phyloP scores from a whole-genome alignment of 2,329 filamentous ascomycete genomes.

The Colletotrichum simmondsii region DNA sequence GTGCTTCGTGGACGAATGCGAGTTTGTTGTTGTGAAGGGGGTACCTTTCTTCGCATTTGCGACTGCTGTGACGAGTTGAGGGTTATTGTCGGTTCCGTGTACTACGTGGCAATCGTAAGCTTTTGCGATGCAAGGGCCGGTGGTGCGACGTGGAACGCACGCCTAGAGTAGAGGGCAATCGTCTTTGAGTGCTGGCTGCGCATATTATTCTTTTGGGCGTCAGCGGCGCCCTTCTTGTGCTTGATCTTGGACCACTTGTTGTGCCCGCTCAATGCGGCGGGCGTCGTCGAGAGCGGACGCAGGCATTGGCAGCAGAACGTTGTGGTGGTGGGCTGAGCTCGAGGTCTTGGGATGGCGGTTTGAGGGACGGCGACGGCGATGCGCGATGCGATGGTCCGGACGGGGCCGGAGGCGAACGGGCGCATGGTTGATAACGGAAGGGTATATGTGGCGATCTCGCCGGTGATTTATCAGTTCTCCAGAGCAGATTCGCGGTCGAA shows the following conservation, averaged over 20 bases:
- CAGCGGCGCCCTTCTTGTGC: conserved; percentile 91
- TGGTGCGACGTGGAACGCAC: conserved; percentile 55
- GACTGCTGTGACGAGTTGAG: conserved; percentile 79
- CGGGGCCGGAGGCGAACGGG: conserved; percentile 8
- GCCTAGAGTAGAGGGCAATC: conserved; percentile 79
- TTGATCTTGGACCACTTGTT: conserved; percentile 97
- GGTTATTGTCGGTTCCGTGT: conserved; percentile 79
- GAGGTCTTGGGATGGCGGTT: background rate
- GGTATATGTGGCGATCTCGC: background rate
- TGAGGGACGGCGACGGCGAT: background rate
- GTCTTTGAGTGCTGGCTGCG: conserved; percentile 76
- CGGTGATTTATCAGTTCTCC: background rate
- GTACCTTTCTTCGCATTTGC: conserved; percentile 81
- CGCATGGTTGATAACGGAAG: conserved; percentile 13
- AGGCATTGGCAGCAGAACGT: conserved; percentile 58
- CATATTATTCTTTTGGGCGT: conserved; percentile 80
- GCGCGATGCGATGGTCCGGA: conserved; percentile 18
- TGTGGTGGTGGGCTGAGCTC: conserved; percentile 6
- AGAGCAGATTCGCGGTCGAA: background rate
- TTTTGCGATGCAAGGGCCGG: background rate
- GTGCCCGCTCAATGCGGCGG: conserved; percentile 72
- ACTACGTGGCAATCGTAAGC: conserved; percentile 58
- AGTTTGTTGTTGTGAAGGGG: conserved; percentile 34
- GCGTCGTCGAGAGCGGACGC: conserved; percentile 59
- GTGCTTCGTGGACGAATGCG: background rate